phyloP scores from a whole-genome alignment of 805 yeast species.

The Geotrichum ghanense region DNA sequence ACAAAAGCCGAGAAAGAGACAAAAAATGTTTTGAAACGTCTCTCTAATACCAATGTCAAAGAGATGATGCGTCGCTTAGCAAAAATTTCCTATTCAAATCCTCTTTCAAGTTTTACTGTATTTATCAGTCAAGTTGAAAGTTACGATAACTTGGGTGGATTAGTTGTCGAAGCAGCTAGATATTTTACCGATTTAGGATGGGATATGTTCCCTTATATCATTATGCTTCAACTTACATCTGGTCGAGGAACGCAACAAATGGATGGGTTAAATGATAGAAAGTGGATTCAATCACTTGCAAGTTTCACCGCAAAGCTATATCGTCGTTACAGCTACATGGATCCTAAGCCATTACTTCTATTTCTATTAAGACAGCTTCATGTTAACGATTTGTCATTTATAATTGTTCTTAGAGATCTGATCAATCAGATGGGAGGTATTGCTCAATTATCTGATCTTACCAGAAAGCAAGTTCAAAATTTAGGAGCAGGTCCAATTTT shows the following conservation, averaged over 20 bases:
- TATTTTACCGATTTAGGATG: slow-evolving; percentile 69
- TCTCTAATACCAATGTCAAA: slow-evolving; percentile 68
- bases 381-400: slow-evolving; percentile 43
- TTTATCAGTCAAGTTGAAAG: slow-evolving; percentile 78
- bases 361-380: slow-evolving; percentile 56
- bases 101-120: slow-evolving; percentile 62
- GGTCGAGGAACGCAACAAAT: slow-evolving; percentile 58
- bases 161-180: slow-evolving; percentile 68
- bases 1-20: slow-evolving; percentile 68
- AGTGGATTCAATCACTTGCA: slow-evolving; percentile 76
- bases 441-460: slow-evolving; percentile 54
- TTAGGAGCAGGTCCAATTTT: slow-evolving; percentile 55
- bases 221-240: slow-evolving; percentile 57
- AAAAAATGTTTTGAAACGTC: slow-evolving; percentile 62
- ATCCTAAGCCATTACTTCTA: slow-evolving; percentile 47
- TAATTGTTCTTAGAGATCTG: slow-evolving; percentile 57
- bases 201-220: slow-evolving; percentile 70
- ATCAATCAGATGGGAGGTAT: slow-evolving; percentile 71
- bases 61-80: slow-evolving; percentile 66
- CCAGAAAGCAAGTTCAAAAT: slow-evolving; percentile 50
- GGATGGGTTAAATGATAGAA: slow-evolving; percentile 71
- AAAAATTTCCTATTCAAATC: slow-evolving; percentile 61
- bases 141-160: slow-evolving; percentile 72
- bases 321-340: slow-evolving; percentile 42
- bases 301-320: slow-evolving; percentile 68